Conservation (phyloP, 352 stramenopile species). For the Phytophthora agathidicida region DNA sequence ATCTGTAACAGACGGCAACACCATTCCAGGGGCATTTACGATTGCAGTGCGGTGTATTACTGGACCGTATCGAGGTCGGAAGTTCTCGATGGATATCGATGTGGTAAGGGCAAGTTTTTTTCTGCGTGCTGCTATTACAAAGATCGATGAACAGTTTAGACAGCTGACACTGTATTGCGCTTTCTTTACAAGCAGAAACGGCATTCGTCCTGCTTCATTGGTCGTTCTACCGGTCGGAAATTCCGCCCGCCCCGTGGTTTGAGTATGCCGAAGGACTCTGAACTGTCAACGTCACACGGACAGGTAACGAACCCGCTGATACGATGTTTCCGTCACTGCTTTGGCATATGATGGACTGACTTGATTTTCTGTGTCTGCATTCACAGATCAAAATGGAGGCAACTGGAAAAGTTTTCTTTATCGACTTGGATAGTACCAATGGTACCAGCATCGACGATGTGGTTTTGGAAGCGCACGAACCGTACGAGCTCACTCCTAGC, state of each 20-base stretch:
- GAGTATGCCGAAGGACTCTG: constrained; percentile 78
- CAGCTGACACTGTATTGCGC: constrained; percentile 1
- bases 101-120: constrained; percentile 45
- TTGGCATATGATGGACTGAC: neutral
- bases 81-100: constrained; percentile 66
- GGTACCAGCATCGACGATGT: constrained; percentile 72
- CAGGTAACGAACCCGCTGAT: constrained; percentile 42
- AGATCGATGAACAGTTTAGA: neutral
- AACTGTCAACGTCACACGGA: constrained; percentile 84
- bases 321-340: neutral
- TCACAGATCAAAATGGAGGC: constrained; percentile 69
- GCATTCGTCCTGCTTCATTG: constrained; percentile 69
- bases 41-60: constrained; percentile 57
- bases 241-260: constrained; percentile 73
- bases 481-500: constrained; percentile 44
- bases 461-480: constrained; percentile 52
- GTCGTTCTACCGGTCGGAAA: constrained; percentile 81
- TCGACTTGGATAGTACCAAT: constrained; percentile 85
- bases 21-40: constrained; percentile 40
- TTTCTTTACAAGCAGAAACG: constrained; percentile 32
- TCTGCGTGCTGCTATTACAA: neutral
- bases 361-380: neutral
- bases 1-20: constrained; percentile 21
- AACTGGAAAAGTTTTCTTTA: constrained; percentile 66
- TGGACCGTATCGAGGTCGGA: constrained; percentile 66